phyloP scores from a whole-genome alignment of 768 basidiomycete genomes.

The Boletus barrowsii region DNA sequence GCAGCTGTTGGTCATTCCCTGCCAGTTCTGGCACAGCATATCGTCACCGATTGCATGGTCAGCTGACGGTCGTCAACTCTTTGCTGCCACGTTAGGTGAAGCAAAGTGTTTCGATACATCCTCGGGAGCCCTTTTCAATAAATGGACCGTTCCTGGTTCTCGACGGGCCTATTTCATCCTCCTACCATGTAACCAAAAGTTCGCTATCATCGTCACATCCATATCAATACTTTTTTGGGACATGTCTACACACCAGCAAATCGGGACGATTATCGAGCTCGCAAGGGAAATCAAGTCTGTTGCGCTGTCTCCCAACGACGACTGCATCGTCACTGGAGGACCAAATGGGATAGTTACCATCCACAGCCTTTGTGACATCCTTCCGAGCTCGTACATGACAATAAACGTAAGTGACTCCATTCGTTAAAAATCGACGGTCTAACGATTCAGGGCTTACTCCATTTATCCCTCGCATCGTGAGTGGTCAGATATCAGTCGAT shows the following conservation, averaged over 20 bases:
- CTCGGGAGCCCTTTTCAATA: too few species aligned
- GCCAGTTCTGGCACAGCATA: rapidly evolving
- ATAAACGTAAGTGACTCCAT: too few species aligned
- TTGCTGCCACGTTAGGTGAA: background rate
- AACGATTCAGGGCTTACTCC: too few species aligned
- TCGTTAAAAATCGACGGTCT: too few species aligned
- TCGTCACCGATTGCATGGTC: background rate
- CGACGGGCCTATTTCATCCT: too few species aligned
- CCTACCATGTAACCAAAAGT: background rate
- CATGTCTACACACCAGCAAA: background rate
- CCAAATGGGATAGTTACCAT: background rate
- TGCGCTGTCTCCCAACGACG: background rate
- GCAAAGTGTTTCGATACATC: background rate
- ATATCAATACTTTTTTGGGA: background rate
- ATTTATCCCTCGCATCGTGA: too few species aligned
- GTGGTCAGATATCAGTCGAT: too few species aligned
- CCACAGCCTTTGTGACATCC: background rate
- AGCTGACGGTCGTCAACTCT: background rate
- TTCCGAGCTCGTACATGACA: background rate
- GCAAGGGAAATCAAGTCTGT: background rate
- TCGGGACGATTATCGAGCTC: background rate
- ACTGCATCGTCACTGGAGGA: background rate
- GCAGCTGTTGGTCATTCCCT: background rate
- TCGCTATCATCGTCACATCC: too few species aligned
- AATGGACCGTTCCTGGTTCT: too few species aligned